These are phyloP conservation scores for Aureobasidium vineae DNA, from an alignment of 2,329 filamentous ascomycete species.

Conservation along the genomic window DNA sequence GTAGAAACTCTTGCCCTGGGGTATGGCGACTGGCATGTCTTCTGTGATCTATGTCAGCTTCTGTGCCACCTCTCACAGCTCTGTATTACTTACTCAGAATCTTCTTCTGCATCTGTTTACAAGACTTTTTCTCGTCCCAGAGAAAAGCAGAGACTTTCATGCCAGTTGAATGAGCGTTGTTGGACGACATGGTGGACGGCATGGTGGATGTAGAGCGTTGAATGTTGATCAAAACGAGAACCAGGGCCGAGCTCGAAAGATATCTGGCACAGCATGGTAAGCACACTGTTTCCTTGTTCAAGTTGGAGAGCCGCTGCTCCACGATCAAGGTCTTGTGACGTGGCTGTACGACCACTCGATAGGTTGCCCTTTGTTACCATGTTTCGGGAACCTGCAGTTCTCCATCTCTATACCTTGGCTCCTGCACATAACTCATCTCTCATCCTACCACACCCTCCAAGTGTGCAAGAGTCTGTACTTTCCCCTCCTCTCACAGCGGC, in stretches of 20 bases:
- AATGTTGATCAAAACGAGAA: not conserved
- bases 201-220: not conserved
- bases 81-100: slow-evolving; percentile 4
- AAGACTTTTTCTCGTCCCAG: slow-evolving; percentile 12
- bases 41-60: not conserved
- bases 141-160: slow-evolving; percentile 10
- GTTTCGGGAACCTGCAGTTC: slow-evolving; percentile 6
- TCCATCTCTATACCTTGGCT: too few species aligned
- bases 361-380: slow-evolving; percentile 12
- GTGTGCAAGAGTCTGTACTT: too few species aligned
- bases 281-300: not conserved
- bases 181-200: slow-evolving; percentile 8
- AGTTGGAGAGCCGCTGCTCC: not conserved
- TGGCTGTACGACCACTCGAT: slow-evolving; percentile 3
- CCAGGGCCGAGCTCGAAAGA: not conserved
- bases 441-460: too few species aligned
- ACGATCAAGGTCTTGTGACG: not conserved
- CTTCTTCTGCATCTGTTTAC: slow-evolving; percentile 20
- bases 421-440: too few species aligned
- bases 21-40: slow-evolving; percentile 15
- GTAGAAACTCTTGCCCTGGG: slow-evolving; percentile 14
- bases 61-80: not conserved
- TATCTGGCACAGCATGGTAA: slow-evolving; percentile 17
- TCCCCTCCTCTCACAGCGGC: too few species aligned
- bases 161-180: not conserved